These are phyloP conservation scores for Plectranthus barbatus DNA, from an alignment of 257 asterid genomes.

Conservation along the genomic window DNA sequence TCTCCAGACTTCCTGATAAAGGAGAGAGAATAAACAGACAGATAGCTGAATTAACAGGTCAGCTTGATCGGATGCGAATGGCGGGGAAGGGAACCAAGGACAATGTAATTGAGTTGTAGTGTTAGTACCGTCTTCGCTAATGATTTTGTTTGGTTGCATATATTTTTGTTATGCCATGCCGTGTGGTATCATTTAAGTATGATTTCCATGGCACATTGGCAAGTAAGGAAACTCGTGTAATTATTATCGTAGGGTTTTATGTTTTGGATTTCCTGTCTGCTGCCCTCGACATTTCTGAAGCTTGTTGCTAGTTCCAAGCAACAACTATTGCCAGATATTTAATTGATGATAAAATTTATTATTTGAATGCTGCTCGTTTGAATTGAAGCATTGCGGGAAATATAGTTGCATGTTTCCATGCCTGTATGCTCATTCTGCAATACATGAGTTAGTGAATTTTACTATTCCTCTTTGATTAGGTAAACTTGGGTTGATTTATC, in stretches of 20 bases:
- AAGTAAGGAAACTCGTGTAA: background rate
- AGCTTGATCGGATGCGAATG: slow-evolving; percentile 36
- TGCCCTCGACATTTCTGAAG: no score
- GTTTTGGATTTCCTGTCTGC: background rate
- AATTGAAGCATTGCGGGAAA: no score
- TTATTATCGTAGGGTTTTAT: no score
- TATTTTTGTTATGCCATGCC: background rate
- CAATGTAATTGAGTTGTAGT: slow-evolving; percentile 29
- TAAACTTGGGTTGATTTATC: no score
- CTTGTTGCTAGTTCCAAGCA: no score
- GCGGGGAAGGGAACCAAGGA: slow-evolving; percentile 20
- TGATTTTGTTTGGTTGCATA: background rate
- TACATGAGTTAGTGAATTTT: no score
- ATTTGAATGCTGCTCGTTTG: no score
- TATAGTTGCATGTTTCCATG: no score
- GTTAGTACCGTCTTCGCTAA: background rate
- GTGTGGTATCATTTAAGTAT: slow-evolving; percentile 14
- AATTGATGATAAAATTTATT: no score
- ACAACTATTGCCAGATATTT: no score
- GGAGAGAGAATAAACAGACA: slow-evolving; percentile 61
- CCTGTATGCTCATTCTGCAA: no score
- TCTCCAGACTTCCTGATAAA: slow-evolving; percentile 61
- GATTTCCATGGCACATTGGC: background rate
- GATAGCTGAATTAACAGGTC: slow-evolving; percentile 39
- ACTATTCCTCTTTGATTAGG: no score